These are phyloP conservation scores for Avena atlantica DNA, from an alignment of 176 grass and related monocot genomes.

Conservation along the genomic window DNA sequence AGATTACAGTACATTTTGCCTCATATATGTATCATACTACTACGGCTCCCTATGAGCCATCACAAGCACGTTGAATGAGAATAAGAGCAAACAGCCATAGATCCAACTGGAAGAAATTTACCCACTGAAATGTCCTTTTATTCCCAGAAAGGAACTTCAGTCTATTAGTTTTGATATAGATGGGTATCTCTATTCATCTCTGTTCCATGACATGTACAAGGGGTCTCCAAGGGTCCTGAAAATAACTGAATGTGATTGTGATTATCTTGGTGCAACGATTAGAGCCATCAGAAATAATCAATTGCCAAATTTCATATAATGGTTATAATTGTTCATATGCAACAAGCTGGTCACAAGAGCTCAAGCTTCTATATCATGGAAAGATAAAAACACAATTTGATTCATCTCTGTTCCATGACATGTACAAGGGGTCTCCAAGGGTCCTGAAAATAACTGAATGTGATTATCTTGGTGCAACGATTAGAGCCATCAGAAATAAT, in stretches of 20 bases:
- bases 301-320: conserved; percentile 26
- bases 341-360: not conserved
- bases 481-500: conserved; percentile 3
- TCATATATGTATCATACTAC: conserved; percentile 11
- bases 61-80: conserved; percentile 4
- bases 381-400: not conserved
- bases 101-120: conserved; percentile 35
- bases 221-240: conserved; percentile 91
- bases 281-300: not conserved
- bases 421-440: conserved; percentile 80
- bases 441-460: conserved; percentile 65
- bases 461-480: not conserved
- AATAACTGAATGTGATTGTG: conserved; percentile 31
- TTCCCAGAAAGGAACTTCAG: conserved; percentile 14
- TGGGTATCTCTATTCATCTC: conserved; percentile 57
- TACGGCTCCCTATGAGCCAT: conserved; percentile 14
- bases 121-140: conserved; percentile 32
- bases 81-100: conserved; percentile 29
- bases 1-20: conserved; percentile 13
- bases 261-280: conserved; percentile 19
- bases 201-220: conserved; percentile 89
- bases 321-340: not conserved
- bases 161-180: conserved; percentile 43
- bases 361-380: conserved; percentile 12
- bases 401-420: conserved; percentile 80